Conservation (phyloP, 2,329 filamentous ascomycete species). For the Lojkania enalia region DNA sequence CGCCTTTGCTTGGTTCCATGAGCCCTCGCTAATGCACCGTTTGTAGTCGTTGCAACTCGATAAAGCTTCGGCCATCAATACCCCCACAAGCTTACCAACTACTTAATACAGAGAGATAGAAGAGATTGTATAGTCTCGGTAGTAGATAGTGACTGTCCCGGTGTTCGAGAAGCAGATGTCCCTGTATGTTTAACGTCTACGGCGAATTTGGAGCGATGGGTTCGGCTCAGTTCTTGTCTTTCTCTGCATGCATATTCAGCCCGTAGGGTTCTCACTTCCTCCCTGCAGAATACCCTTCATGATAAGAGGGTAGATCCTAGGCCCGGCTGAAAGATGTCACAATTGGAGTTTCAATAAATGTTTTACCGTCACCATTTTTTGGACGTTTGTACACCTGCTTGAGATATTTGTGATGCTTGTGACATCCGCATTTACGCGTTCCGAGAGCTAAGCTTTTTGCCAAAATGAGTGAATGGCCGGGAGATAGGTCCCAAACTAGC, state of each 20-base stretch:
- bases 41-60: slow-evolving; percentile 26
- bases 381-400: not conserved
- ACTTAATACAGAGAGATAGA: slow-evolving; percentile 32
- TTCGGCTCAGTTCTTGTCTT: slow-evolving; percentile 40
- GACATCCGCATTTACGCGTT: too few relatives aligned
- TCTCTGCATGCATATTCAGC: slow-evolving; percentile 39
- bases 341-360: slow-evolving; percentile 35
- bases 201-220: slow-evolving; percentile 43
- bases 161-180: slow-evolving; percentile 26
- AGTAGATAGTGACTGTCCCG: slow-evolving; percentile 18
- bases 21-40: not conserved
- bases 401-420: too few relatives aligned
- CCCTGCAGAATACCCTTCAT: not conserved
- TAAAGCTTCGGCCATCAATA: not conserved
- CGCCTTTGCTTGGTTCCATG: slow-evolving; percentile 3
- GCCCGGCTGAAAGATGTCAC: slow-evolving; percentile 33
- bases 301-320: slow-evolving; percentile 11
- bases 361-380: not conserved
- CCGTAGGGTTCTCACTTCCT: slow-evolving; percentile 20
- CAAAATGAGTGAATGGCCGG: too few relatives aligned
- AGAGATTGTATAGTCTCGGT: slow-evolving; percentile 23
- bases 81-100: slow-evolving; percentile 17
- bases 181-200: slow-evolving; percentile 39
- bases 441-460: too few relatives aligned
- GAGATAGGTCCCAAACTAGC: too few relatives aligned